Evolutionary conservation across 179 eudicot genomes (phyloP), one percentile per base, ranked within the genome.

Genomic region (Silene coronaria): DNA sequence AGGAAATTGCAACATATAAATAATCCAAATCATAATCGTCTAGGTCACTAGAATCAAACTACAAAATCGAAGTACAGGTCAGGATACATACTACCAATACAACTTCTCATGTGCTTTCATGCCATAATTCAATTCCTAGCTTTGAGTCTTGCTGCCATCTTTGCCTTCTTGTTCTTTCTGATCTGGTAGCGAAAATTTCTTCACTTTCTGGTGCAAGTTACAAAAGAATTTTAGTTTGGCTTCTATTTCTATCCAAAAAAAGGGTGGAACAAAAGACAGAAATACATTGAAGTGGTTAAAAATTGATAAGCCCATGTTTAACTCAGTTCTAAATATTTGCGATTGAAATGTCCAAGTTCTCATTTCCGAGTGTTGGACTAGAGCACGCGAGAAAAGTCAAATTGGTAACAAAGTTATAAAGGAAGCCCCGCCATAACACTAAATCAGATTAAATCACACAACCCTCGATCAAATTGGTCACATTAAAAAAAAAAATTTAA

Each of bases 101-200:
- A 14, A 67, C 42, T 67, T 70, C 22, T 45, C 32, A 70, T 23
- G 10, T 70, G 36, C 30, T 28, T 72, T 38, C 45, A 32, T 12
- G 21, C 34, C 30, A 1, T 10, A 7, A 17, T 72, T 14, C 28
- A 17, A 62, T n/a, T 24, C 67, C 73, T n/a, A 73, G 67, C 12
- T 57, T 74, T 83, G 68, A 71, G 78, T 82, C 77, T 76, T 78
- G 78, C 74, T 78, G 48, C 77, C 79, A 42, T 79, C 12, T 48
- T 80, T 80, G 9, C 71, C 70, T 58, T 81, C 80, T 69, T 67
- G 76, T 69, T 60, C 75, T 66, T 75, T 75, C 64, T 83, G 82
- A 45, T 91, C 88, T 69, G 89, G 83, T 58, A 91, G 81, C 21
- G 91, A 89, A 76, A 91, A 91, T 83, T 87, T 88, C 89, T 88